phyloP scores from a whole-genome alignment of 108 stramenopile species.

The Mayamaea pseudoterrestris region DNA sequence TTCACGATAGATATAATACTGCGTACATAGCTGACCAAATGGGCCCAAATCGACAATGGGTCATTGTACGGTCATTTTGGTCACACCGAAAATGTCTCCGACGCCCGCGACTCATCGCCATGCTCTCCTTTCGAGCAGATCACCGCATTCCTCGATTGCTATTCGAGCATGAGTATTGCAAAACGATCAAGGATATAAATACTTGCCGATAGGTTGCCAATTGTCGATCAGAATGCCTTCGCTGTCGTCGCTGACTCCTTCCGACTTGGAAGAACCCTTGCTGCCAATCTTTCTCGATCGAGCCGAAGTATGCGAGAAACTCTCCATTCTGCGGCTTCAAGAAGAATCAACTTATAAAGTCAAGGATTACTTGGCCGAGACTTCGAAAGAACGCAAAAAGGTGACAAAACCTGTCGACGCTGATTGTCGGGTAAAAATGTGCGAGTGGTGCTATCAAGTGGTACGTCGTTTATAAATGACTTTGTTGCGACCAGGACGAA shows the following conservation, averaged over 20 bases:
- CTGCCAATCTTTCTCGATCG: slow-evolving; percentile 20
- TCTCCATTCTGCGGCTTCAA: slow-evolving; percentile 32
- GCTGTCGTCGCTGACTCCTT: slow-evolving; percentile 4
- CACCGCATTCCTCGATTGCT: too few species aligned
- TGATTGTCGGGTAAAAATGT: slow-evolving; percentile 66
- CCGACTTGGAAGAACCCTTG: slow-evolving; percentile 22
- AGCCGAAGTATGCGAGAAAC: slow-evolving; percentile 31
- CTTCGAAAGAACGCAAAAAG: slow-evolving; percentile 16
- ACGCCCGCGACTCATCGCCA: too few species aligned
- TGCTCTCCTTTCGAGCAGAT: too few species aligned
- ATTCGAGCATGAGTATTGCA: too few species aligned
- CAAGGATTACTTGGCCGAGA: slow-evolving; percentile 33
- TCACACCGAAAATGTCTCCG: too few species aligned
- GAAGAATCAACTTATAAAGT: slow-evolving; percentile 32
- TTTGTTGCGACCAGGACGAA: background rate
- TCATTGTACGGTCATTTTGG: too few species aligned
- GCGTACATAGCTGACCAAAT: too few species aligned
- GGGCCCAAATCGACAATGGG: too few species aligned
- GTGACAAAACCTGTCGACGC: slow-evolving; percentile 36
- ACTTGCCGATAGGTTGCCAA: too few species aligned
- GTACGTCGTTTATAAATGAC: background rate
- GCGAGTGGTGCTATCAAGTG: slow-evolving; percentile 47
- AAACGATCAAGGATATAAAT: too few species aligned
- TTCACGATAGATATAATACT: too few species aligned
- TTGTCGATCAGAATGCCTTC: too few species aligned